A percentile compares a stretch with the other conserved stretches of the same genome.
Evolutionary conservation across 169 alveolate species (phyloP).

Genomic region (Cryptosporidium sp.): DNA sequence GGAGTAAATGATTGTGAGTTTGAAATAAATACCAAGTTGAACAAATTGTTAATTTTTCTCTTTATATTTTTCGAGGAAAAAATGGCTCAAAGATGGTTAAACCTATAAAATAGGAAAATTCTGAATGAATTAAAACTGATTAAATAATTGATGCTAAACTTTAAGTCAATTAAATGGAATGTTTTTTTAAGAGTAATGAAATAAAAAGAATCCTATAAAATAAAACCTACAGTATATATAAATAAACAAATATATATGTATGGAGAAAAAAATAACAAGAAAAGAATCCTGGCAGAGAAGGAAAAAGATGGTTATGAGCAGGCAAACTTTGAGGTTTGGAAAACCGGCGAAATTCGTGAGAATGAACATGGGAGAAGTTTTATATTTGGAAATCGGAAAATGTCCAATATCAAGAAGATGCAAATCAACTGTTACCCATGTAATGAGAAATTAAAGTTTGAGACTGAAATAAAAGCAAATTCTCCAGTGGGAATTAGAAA

Average conservation of each 20-base stretch:
- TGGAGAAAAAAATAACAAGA: background rate
- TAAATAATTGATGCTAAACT: no score
- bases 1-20: no score
- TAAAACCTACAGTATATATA: no score
- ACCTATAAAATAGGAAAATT: constrained; percentile 1
- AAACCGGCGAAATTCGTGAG: background rate
- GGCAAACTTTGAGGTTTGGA: background rate
- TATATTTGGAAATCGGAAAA: background rate
- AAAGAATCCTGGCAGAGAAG: background rate
- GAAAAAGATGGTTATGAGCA: background rate
- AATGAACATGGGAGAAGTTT: background rate
- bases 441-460: background rate
- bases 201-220: background rate
- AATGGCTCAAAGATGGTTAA: background rate
- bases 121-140: background rate
- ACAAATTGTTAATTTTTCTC: no score
- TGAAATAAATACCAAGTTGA: no score
- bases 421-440: background rate
- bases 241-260: no score
- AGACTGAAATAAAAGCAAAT: background rate
- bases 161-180: background rate
- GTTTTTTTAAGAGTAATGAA: background rate
- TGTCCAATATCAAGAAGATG: background rate
- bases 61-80: background rate
- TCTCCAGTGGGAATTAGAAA: background rate